Conservation (phyloP, 192 early-diverging fungal species). For the Backusella psychrophila region DNA sequence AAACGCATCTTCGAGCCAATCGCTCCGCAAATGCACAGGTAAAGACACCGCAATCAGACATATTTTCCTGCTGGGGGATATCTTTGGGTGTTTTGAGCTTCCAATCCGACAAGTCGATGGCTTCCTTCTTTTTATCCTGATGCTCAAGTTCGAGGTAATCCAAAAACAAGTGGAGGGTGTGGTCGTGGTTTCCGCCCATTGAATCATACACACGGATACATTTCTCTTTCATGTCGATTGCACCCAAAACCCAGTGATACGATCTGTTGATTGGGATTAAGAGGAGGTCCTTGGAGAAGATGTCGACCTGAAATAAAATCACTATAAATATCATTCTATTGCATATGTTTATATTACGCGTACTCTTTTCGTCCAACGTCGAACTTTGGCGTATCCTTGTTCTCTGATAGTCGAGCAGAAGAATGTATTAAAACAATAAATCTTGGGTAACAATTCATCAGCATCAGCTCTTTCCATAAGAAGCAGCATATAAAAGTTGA, state of each 20-base stretch:
- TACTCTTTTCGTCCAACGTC: slow-evolving; percentile 78
- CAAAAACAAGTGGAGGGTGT: slow-evolving; percentile 56
- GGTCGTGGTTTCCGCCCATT: slow-evolving; percentile 61
- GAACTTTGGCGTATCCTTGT: slow-evolving; percentile 69
- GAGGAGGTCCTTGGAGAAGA: slow-evolving; percentile 77
- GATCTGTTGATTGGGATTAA: slow-evolving; percentile 81
- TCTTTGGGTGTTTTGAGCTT: slow-evolving; percentile 55
- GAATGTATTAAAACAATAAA: slow-evolving; percentile 91
- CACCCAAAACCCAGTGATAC: slow-evolving; percentile 43
- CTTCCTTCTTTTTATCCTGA: slow-evolving; percentile 65
- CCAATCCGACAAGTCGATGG: slow-evolving; percentile 71
- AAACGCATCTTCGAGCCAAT: slow-evolving; percentile 48
- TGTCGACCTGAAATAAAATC: slow-evolving; percentile 41
- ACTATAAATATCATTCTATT: too few species aligned
- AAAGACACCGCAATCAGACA: slow-evolving; percentile 96
- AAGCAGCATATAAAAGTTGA: slow-evolving; percentile 90
- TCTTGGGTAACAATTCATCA: slow-evolving; percentile 46
- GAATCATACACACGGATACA: slow-evolving; percentile 83
- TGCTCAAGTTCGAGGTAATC: slow-evolving; percentile 71
- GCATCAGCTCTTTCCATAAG: slow-evolving; percentile 61
- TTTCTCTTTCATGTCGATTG: slow-evolving; percentile 52
- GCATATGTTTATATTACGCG: too few species aligned
- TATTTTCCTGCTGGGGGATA: slow-evolving; percentile 83
- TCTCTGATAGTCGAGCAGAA: slow-evolving; percentile 76
- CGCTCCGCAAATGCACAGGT: slow-evolving; percentile 86